A percentile compares a stretch with the other conserved stretches of the same genome.
phyloP scores from a whole-genome alignment of 225 moss, liverwort and hornwort species.

The Physcomitrium patens region DNA sequence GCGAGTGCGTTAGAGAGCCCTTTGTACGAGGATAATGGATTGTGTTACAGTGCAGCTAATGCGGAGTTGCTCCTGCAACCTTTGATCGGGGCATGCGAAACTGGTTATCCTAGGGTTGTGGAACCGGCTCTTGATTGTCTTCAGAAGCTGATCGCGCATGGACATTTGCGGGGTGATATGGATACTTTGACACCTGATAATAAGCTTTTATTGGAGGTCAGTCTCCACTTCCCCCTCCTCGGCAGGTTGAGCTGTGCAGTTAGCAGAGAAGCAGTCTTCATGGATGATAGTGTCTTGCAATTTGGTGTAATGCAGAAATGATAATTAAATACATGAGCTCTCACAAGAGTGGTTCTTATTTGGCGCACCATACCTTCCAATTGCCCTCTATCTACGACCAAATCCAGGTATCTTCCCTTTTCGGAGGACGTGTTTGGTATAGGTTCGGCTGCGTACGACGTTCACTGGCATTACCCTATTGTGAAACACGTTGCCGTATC shows the following conservation, averaged over 20 bases:
- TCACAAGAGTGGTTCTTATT: not conserved
- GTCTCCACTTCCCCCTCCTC: conserved; percentile 4
- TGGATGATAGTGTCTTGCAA: not conserved
- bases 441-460: conserved; percentile 33
- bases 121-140: conserved; percentile 98
- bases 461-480: conserved; percentile 2
- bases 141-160: conserved; percentile 96
- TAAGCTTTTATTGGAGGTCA: conserved; percentile 80
- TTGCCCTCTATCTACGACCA: not conserved
- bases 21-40: conserved; percentile 77
- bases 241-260: conserved; percentile 19
- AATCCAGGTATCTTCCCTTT: conserved; percentile 1
- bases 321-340: conserved; percentile 24
- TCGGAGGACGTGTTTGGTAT: not conserved
- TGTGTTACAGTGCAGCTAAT: conserved; percentile 74
- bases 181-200: conserved; percentile 77
- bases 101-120: conserved; percentile 80
- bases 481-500: not conserved
- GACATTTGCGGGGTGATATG: conserved; percentile 98
- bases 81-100: conserved; percentile 91
- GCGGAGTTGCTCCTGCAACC: conserved; percentile 91
- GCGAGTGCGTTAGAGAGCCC: conserved; percentile 76
- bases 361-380: not conserved
- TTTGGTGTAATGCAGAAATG: conserved; percentile 22
- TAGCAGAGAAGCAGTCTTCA: not conserved